These are phyloP conservation scores for Aspergillus calidoustus DNA, from an alignment of 2,329 filamentous ascomycete genomes.

Conservation along the genomic window DNA sequence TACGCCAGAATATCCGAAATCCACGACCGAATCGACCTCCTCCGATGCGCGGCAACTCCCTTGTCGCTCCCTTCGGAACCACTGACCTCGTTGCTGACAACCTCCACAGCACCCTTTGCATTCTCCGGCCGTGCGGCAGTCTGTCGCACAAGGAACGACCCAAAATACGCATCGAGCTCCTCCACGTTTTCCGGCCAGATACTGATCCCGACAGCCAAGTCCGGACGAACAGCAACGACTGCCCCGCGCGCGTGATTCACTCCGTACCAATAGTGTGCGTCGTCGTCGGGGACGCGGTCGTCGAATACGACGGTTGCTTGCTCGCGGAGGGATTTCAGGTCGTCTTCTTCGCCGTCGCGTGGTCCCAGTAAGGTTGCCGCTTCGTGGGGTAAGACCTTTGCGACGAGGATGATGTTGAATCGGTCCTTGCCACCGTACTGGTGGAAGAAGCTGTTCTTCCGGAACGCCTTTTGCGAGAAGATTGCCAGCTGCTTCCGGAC, in stretches of 20 bases:
- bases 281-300: conserved; percentile 1
- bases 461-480: background rate
- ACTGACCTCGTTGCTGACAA: background rate
- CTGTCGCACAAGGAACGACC: background rate
- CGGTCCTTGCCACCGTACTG: background rate
- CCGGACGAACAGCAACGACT: background rate
- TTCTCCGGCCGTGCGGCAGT: background rate
- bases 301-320: conserved; percentile 1
- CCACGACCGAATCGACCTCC: conserved; percentile 2
- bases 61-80: background rate
- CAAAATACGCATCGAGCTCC: background rate
- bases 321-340: background rate
- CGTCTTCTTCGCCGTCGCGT: background rate
- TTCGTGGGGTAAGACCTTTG: conserved; percentile 4
- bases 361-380: background rate
- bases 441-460: background rate
- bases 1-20: background rate
- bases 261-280: conserved; percentile 9
- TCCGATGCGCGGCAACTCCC: background rate
- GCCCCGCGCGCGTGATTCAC: conserved; percentile 7
- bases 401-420: conserved; percentile 7
- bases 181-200: conserved; percentile 3
- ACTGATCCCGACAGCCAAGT: background rate
- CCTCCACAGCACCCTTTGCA: background rate
- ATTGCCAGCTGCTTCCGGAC: background rate